Conservation (phyloP, 306 rosid species). For the Malus orientalis region DNA sequence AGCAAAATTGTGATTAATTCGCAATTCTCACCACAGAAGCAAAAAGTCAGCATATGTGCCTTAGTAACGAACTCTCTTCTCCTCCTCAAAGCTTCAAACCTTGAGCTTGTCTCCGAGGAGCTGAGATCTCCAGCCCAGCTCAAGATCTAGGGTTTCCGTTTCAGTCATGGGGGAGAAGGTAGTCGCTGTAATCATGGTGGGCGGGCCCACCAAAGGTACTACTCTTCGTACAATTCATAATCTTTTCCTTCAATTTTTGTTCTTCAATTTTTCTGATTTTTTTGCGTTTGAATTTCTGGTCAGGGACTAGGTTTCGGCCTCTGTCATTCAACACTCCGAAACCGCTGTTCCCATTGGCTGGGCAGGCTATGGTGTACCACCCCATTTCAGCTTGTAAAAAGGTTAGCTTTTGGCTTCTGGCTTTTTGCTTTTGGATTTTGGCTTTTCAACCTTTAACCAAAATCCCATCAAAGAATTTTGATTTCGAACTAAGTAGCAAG, state of each 20-base stretch:
- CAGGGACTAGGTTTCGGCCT: constrained; percentile 98
- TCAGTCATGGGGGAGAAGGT: constrained; percentile 64
- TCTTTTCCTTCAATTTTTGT: neutral
- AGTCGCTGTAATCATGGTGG: constrained; percentile 97
- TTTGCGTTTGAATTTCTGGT: constrained; percentile 9
- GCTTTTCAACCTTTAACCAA: neutral
- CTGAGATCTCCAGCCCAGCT: neutral
- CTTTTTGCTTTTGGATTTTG: constrained; percentile 3
- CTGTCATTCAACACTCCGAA: constrained; percentile 93
- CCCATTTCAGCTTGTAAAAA: constrained; percentile 90
- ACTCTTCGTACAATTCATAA: neutral
- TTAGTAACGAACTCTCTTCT: neutral
- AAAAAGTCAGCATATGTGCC: neutral
- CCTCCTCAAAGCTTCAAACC: neutral
- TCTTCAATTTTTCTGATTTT: constrained; percentile 2
- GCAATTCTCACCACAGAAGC: neutral
- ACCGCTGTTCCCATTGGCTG: constrained; percentile 97
- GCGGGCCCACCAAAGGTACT: constrained; percentile 94
- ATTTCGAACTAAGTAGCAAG: neutral
- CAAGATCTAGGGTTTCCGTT: constrained; percentile 24
- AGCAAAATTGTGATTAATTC: neutral
- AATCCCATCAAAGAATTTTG: neutral
- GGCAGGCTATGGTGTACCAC: constrained; percentile 94
- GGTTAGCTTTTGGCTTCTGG: constrained; percentile 39
- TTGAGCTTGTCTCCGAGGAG: neutral